Base-by-base conservation (phyloP, 177 flowering plant genomes). In the Vitis hybrid region DNA sequence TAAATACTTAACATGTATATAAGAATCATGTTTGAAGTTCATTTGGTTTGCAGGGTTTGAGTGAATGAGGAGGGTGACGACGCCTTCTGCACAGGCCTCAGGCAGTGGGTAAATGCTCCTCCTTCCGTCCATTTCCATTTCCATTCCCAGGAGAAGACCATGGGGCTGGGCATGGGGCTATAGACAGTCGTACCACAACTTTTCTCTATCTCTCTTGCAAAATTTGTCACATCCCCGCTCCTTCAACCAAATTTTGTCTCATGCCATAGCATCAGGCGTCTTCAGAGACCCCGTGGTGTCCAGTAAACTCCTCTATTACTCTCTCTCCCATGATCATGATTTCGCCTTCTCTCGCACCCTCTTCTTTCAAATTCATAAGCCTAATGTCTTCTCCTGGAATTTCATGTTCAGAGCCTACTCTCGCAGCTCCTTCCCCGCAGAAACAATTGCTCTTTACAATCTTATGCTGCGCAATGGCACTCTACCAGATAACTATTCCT, bases 301-400 rank as follows among this genome's bases (percentile, higher is more conserved):
- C n/a, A 74, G 73, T 27, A 74, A 70, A n/a, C 73, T 74, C 52
- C 60, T 74, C 54, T 19, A 5, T 56, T 10, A 56, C 27, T 50
- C 66, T 64, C n/a, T 49, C 58, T 74, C 62, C 5, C 21, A 60
- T 12, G 51, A 64, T 49, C 52, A 60, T 15, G 46, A 65, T 55
- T 56, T 64, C 24, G n/a, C 54, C 40, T 68, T 62, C 11, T 54
- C 69, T 69, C 72, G 49, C 46, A 57, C 63, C 14, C 60, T 72
- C 24, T 67, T 72, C 64, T 64, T 56, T 2, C 74, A 70, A 62
- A 58, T 67, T 52, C 48, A 3, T n/a, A 66, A 70, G 46, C 72
- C 81, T 14, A 74, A 75, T 66, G 24, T 70, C 8, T 67, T 56
- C 48, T 58, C 75, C 12, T 79, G 73, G 69, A 76, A 79, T 60